These are phyloP conservation scores for Aureobasidium leucospermi DNA, from an alignment of 2,329 filamentous ascomycete genomes.

Conservation along the genomic window DNA sequence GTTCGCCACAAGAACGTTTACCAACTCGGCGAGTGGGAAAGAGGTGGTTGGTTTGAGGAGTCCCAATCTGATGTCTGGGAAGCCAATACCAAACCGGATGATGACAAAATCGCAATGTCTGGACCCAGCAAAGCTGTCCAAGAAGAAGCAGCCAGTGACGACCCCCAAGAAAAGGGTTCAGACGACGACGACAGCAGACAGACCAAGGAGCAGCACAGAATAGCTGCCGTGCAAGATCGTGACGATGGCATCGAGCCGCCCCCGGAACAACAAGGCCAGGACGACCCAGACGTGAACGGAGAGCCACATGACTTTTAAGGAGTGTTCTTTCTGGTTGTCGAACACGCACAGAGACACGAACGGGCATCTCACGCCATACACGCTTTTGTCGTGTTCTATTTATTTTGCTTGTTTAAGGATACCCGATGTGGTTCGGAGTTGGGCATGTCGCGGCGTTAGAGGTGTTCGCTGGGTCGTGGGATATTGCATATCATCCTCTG, in stretches of 20 bases:
- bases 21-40: conserved; percentile 66
- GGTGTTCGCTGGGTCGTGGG: background rate
- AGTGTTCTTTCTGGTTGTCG: background rate
- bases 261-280: conserved; percentile 1
- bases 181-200: conserved; percentile 26
- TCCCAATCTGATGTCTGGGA: conserved; percentile 31
- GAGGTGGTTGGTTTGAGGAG: conserved; percentile 74
- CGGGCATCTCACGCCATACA: background rate
- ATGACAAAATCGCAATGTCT: conserved; percentile 17
- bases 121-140: conserved; percentile 24
- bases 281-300: background rate
- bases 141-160: conserved; percentile 26
- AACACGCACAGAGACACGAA: background rate
- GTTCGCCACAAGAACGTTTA: conserved; percentile 60
- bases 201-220: conserved; percentile 26
- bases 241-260: conserved; percentile 1
- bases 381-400: background rate
- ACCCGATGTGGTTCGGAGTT: background rate
- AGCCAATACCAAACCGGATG: conserved; percentile 30
- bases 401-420: background rate
- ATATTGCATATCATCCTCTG: background rate
- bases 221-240: conserved; percentile 21
- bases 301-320: background rate
- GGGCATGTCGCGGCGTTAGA: conserved; percentile 1
- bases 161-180: conserved; percentile 24